Evolutionary conservation across 1,139 yeast species (phyloP), one percentile per base, ranked within the genome.

Genomic region (Zygoascus meyerae): DNA sequence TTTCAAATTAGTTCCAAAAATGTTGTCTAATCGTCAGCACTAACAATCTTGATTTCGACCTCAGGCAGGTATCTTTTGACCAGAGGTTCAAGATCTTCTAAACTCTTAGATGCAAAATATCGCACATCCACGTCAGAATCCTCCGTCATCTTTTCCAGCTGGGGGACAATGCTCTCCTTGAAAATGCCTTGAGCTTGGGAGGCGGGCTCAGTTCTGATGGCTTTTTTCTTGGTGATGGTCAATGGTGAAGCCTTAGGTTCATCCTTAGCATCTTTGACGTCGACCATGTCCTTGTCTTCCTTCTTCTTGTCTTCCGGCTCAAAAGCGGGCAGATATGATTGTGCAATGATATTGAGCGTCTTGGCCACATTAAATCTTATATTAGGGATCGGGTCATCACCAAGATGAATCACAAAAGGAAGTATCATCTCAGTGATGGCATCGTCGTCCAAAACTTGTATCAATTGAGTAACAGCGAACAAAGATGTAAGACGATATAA

Each of bases 281-380:
- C 45, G 16, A 37, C 36, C 10, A 40, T 29, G 28, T 53, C 55
- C 30, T 48, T 49, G 40, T 60, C 57, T 43, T 61, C 62, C 46
- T 44, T 44, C 6, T 16, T 15, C 5, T 10, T 17, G 34, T 60
- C 57, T 11, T 43, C 44, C 12, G 30, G 45, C 15, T 53, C 48
- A 29, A 48, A 45, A 41, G 49, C 55, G 52, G 65, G 62, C 42
- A 67, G 59, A 56, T 79, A 73, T 33, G 77, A 73, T 63, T 78
- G 75, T 36, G 77, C 81, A 45, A 86, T 70, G 16, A 75, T 72
- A 40, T 79, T 74, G 62, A 84, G 81, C 29, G 95, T 79, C 66
- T 86, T 89, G 21, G 98, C 97, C 54, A 86, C 90, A 65, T 90
- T 92, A 71, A 92, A 92, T 63, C 97, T 77, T 56, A 92, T 90